Evolutionary conservation across 768 basidiomycete species (phyloP).

Genomic region (Russula compacta): DNA sequence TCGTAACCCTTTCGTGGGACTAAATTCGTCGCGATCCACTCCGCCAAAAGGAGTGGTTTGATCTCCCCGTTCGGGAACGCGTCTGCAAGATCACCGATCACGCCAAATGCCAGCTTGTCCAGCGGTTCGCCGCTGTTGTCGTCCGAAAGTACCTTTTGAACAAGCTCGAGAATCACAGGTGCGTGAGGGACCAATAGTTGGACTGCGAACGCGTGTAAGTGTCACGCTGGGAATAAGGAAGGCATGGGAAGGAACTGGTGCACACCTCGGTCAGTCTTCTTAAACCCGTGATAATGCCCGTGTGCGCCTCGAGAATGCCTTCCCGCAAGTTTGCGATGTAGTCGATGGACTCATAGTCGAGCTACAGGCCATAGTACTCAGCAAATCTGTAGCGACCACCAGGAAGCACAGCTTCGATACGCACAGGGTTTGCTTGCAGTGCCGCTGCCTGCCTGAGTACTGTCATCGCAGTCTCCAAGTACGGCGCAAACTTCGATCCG

Average conservation of each 20-base stretch:
- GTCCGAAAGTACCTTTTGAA: constrained; percentile 65
- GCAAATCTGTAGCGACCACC: neutral
- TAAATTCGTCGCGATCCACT: constrained; percentile 71
- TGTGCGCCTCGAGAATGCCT: constrained; percentile 94
- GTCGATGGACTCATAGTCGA: constrained; percentile 85
- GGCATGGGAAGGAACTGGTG: neutral
- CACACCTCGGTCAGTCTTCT: constrained; percentile 70
- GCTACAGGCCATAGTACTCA: constrained; percentile 31
- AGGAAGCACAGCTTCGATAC: constrained; percentile 23
- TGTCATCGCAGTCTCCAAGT: constrained; percentile 80
- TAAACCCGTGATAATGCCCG: constrained; percentile 89
- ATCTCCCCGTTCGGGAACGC: constrained; percentile 75
- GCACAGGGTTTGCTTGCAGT: constrained; percentile 78
- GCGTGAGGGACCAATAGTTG: constrained; percentile 61
- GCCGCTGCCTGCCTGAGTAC: constrained; percentile 87
- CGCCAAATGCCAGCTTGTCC: constrained; percentile 67
- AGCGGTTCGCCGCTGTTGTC: constrained; percentile 80
- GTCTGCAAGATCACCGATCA: constrained; percentile 90
- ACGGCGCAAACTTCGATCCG: constrained; percentile 78
- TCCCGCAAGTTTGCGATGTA: constrained; percentile 87
- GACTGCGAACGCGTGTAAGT: constrained; percentile 25
- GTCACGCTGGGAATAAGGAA: neutral
- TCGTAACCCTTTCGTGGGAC: constrained; percentile 66
- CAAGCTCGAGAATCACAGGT: constrained; percentile 66
- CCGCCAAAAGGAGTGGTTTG: constrained; percentile 65